Percentiles rank a stretch among this genome's conserved stretches.
phyloP scores from a whole-genome alignment of 768 basidiomycete species.

The Gelatoporia subvermispora region DNA sequence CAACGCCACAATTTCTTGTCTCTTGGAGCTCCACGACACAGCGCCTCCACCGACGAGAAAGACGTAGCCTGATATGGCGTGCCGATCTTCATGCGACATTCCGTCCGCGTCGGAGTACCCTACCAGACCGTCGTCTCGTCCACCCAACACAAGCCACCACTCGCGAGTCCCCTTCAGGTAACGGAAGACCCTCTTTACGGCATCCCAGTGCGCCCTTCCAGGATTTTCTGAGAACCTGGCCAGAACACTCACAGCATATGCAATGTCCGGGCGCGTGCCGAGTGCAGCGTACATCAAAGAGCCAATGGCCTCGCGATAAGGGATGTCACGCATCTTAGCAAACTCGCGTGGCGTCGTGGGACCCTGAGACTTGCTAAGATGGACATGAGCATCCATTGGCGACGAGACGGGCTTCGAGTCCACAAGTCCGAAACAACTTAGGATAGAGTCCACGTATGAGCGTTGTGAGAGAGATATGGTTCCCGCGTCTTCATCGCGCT shows the following conservation, averaged over 20 bases:
- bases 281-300: conserved; percentile 25
- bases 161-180: conserved; percentile 12
- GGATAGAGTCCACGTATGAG: conserved; percentile 27
- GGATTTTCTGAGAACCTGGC: no score
- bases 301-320: conserved; percentile 20
- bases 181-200: conserved; percentile 9
- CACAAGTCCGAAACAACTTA: conserved; percentile 21
- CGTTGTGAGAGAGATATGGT: conserved; percentile 28
- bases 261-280: no score
- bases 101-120: conserved; percentile 28
- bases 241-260: no score
- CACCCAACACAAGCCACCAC: conserved; percentile 6
- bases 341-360: not conserved
- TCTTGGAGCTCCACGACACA: conserved; percentile 30
- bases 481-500: conserved; percentile 4
- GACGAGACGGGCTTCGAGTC: conserved; percentile 20
- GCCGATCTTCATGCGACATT: no score
- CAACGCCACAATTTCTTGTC: conserved; percentile 29
- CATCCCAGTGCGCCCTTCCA: no score
- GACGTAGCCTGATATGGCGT: conserved; percentile 17
- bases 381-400: conserved; percentile 10
- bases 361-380: not conserved
- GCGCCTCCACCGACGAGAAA: conserved; percentile 23
- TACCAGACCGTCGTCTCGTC: conserved; percentile 8
- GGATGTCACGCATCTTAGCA: conserved; percentile 2